A percentile compares a stretch with the other conserved stretches of the same genome.
Evolutionary conservation across 2,329 filamentous ascomycete species (phyloP).

Genomic region (Fusarium ambrosium): DNA sequence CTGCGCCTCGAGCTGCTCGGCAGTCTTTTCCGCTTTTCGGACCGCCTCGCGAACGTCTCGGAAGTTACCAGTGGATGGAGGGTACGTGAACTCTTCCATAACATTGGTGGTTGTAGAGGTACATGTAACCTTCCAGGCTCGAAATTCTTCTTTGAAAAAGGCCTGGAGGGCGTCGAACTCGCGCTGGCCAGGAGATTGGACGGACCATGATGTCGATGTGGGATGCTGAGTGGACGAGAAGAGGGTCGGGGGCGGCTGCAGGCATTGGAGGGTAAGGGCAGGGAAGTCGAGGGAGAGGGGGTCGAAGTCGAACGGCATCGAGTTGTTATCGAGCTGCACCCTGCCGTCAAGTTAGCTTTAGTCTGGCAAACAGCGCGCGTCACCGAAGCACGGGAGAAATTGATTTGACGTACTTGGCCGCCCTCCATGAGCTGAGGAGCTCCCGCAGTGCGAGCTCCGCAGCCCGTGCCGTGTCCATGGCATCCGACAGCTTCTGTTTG

Average conservation of each 20-base stretch:
- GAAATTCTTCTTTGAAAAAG: conserved; percentile 77
- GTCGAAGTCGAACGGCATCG: conserved; percentile 82
- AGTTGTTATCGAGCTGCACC: conserved; percentile 67
- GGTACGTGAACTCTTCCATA: conserved; percentile 66
- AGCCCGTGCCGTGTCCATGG: conserved; percentile 83
- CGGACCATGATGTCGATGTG: conserved; percentile 83
- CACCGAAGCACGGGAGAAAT: background rate
- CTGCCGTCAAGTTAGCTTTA: conserved; percentile 52
- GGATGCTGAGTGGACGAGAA: conserved; percentile 86
- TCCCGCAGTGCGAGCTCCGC: conserved; percentile 89
- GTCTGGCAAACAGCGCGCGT: background rate
- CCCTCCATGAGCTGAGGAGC: conserved; percentile 82
- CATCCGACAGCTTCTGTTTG: conserved; percentile 75
- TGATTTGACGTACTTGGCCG: conserved; percentile 77
- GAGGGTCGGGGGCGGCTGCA: conserved; percentile 84
- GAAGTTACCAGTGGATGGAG: conserved; percentile 56
- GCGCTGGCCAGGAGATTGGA: conserved; percentile 78
- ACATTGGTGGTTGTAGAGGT: conserved; percentile 63
- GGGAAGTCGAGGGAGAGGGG: conserved; percentile 89
- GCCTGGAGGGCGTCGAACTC: conserved; percentile 80
- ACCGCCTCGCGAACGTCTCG: conserved; percentile 62
- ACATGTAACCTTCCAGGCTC: conserved; percentile 71
- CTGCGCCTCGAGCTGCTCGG: conserved; percentile 74
- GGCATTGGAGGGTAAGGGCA: conserved; percentile 83
- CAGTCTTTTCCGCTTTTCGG: conserved; percentile 64